Percentiles rank a stretch among this genome's conserved stretches.
These are phyloP conservation scores for Fusarium transvaalense DNA, from an alignment of 2,329 filamentous ascomycete species.

Conservation along the genomic window DNA sequence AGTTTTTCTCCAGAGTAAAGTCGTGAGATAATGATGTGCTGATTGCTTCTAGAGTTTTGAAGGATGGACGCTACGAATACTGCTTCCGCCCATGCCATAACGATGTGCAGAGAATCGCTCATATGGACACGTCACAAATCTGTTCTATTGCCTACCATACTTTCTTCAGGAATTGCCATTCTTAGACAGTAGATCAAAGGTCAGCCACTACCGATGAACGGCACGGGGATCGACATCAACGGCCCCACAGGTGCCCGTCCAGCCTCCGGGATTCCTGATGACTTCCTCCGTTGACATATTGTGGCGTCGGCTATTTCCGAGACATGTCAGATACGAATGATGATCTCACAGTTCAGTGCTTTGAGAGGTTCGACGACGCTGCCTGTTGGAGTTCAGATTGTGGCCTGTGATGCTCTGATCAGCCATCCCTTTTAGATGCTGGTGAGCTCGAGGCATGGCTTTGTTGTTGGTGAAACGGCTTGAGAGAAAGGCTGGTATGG, in stretches of 20 bases:
- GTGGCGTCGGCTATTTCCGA: neutral
- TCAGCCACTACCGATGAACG: constrained; percentile 23
- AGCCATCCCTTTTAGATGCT: neutral
- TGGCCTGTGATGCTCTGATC: neutral
- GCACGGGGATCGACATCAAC: constrained; percentile 12
- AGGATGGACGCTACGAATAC: neutral
- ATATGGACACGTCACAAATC: neutral
- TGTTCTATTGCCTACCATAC: neutral
- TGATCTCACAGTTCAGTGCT: neutral
- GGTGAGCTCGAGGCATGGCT: too few species aligned
- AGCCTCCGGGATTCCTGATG: neutral
- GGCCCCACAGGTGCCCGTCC: constrained; percentile 22
- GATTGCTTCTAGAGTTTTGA: neutral
- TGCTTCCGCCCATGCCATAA: neutral
- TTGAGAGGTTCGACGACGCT: neutral
- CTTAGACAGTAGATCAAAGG: constrained; percentile 9
- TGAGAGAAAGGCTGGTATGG: neutral
- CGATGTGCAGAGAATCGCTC: neutral
- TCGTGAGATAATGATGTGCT: neutral
- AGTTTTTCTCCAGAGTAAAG: neutral
- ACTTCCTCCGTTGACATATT: neutral
- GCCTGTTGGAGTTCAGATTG: neutral
- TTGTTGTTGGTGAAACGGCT: neutral
- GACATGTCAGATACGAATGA: neutral
- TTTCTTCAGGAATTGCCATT: constrained; percentile 11